Evolutionary conservation across 192 early-diverging fungal genomes (phyloP).

Genomic region (Coemansia sp.): DNA sequence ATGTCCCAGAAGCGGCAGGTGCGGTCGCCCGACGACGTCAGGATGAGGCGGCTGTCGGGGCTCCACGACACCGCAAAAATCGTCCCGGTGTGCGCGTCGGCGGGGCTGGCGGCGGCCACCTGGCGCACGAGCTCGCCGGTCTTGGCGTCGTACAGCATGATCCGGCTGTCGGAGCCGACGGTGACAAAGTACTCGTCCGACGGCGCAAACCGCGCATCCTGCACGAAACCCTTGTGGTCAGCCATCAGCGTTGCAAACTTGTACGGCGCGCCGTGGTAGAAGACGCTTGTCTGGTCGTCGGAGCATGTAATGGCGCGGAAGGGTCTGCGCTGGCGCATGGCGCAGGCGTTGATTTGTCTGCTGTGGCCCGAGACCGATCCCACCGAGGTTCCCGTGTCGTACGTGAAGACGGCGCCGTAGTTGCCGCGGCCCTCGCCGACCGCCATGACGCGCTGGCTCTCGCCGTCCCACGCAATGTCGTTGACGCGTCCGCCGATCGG

Average conservation of each 20-base stretch:
- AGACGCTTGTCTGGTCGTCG: slow-evolving; percentile 87
- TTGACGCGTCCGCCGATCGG: slow-evolving; percentile 75
- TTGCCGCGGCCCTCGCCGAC: slow-evolving; percentile 91
- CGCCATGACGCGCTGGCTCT: slow-evolving; percentile 94
- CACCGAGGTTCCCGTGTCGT: slow-evolving; percentile 84
- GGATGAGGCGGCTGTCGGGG: slow-evolving; percentile 68
- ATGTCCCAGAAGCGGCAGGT: slow-evolving; percentile 94
- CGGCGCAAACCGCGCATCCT: slow-evolving; percentile 83
- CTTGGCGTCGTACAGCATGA: slow-evolving; percentile 93
- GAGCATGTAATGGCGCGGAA: slow-evolving; percentile 89
- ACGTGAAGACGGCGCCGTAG: slow-evolving; percentile 88
- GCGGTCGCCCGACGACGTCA: slow-evolving; percentile 83
- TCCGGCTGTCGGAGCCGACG: slow-evolving; percentile 82
- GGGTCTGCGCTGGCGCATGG: slow-evolving; percentile 86
- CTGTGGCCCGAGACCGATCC: slow-evolving; percentile 91
- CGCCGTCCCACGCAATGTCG: slow-evolving; percentile 93
- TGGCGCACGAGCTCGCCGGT: slow-evolving; percentile 76
- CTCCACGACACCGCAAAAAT: slow-evolving; percentile 89
- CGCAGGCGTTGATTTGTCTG: slow-evolving; percentile 83
- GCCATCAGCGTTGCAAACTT: slow-evolving; percentile 69
- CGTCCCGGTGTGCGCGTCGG: slow-evolving; percentile 71
- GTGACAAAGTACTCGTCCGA: slow-evolving; percentile 80
- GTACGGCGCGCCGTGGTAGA: slow-evolving; percentile 92
- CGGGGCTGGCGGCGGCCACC: slow-evolving; percentile 40
- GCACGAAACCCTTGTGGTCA: slow-evolving; percentile 89